phyloP scores from a whole-genome alignment of 352 stramenopile genomes.

The Phytopythium litorale region DNA sequence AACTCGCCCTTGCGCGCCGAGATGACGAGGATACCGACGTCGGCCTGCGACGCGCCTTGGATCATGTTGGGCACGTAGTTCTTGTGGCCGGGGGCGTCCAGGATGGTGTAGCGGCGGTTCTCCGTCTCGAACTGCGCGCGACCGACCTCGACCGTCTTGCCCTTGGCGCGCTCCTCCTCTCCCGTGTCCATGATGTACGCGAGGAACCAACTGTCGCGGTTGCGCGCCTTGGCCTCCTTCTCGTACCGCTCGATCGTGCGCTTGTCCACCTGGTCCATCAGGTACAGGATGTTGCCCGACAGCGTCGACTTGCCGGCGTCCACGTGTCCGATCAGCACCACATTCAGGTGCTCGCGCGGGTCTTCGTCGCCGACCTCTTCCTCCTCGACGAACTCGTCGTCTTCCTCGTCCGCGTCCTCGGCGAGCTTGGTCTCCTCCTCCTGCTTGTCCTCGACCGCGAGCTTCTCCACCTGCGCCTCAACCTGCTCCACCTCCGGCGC shows the following conservation, averaged over 20 bases:
- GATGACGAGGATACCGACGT: slow-evolving; percentile 97
- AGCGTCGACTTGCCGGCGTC: slow-evolving; percentile 99
- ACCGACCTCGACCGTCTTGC: slow-evolving; percentile 85
- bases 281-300: slow-evolving; percentile 97
- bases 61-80: slow-evolving; percentile 99
- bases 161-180: slow-evolving; percentile 97
- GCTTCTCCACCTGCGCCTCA: slow-evolving; percentile 17
- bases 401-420: slow-evolving; percentile 29
- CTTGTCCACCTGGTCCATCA: slow-evolving; percentile 99
- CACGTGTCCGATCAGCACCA: slow-evolving; percentile 99
- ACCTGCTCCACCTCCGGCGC: slow-evolving; percentile 19
- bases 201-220: slow-evolving; percentile 91
- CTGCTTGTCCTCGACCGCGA: slow-evolving; percentile 8
- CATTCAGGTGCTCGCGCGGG: slow-evolving; percentile 97
- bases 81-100: slow-evolving; percentile 98
- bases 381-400: slow-evolving; percentile 58
- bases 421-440: slow-evolving; percentile 11
- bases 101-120: slow-evolving; percentile 95
- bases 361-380: slow-evolving; percentile 88
- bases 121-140: slow-evolving; percentile 97
- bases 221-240: slow-evolving; percentile 94
- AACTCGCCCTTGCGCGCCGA: slow-evolving; percentile 97
- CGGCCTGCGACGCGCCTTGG: slow-evolving; percentile 95
- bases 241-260: slow-evolving; percentile 99
- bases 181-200: slow-evolving; percentile 99